phyloP scores from a whole-genome alignment of 768 basidiomycete species.

The Leccinum pellstonianum region DNA sequence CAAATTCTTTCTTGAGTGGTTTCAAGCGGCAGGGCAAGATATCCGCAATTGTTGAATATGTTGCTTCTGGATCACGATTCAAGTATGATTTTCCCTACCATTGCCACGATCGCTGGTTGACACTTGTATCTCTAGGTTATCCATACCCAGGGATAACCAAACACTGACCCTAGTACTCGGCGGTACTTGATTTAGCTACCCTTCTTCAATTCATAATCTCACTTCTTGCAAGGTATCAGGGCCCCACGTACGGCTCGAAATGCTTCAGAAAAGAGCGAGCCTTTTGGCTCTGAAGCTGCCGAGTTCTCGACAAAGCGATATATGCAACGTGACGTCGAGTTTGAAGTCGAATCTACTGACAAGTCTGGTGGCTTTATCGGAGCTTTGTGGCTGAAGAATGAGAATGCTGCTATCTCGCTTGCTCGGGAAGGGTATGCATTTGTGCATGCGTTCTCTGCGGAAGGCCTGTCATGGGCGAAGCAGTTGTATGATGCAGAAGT shows the following conservation, averaged over 20 bases:
- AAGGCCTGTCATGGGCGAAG: constrained; percentile 72
- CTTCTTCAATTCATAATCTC: constrained; percentile 4
- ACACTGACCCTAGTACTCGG: constrained; percentile 89
- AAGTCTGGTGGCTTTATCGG: constrained; percentile 97
- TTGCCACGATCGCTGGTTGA: constrained; percentile 1
- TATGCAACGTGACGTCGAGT: constrained; percentile 95
- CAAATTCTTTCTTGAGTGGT: constrained; percentile 81
- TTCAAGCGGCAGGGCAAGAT: constrained; percentile 89
- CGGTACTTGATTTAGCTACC: constrained; percentile 41
- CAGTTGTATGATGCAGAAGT: constrained; percentile 87
- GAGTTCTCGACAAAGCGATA: constrained; percentile 78
- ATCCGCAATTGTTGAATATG: constrained; percentile 87
- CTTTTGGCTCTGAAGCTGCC: constrained; percentile 79
- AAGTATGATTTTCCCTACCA: constrained; percentile 51
- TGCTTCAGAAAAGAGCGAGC: constrained; percentile 81
- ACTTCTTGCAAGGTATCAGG: constrained; percentile 66
- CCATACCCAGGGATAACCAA: constrained; percentile 89
- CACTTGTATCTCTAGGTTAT: constrained; percentile 50
- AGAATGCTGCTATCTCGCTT: constrained; percentile 84
- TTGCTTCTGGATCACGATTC: constrained; percentile 92
- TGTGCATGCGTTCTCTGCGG: constrained; percentile 87
- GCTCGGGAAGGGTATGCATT: constrained; percentile 84
- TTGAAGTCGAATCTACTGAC: constrained; percentile 87
- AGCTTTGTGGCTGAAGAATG: constrained; percentile 75
- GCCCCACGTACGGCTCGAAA: constrained; percentile 85